Conservation (phyloP, 148 eudicot genomes). For the Bassia scoparia region DNA sequence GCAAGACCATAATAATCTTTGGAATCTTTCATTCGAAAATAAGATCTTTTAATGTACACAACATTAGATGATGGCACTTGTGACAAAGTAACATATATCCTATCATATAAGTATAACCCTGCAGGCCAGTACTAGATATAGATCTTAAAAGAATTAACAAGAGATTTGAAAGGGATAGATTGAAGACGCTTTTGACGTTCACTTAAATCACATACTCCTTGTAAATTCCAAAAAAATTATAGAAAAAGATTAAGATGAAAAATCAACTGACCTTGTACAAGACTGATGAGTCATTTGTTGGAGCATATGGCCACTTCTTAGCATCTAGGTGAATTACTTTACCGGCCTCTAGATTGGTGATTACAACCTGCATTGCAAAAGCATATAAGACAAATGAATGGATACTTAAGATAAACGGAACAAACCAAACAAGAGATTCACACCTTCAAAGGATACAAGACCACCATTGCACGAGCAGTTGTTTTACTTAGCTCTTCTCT, state of each 20-base stretch:
- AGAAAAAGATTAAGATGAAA: not conserved
- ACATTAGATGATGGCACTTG: constrained; percentile 85
- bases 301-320: constrained; percentile 97
- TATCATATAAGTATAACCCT: not conserved
- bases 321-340: constrained; percentile 74
- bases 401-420: constrained; percentile 1
- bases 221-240: not conserved
- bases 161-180: not conserved
- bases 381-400: constrained; percentile 15
- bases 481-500: constrained; percentile 90
- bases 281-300: constrained; percentile 58
- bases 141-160: not conserved
- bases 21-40: constrained; percentile 88
- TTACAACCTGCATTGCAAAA: constrained; percentile 55
- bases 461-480: constrained; percentile 80
- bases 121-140: not conserved
- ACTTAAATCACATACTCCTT: not conserved
- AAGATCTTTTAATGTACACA: constrained; percentile 88
- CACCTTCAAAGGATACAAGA: constrained; percentile 85
- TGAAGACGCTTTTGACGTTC: not conserved
- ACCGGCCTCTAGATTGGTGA: constrained; percentile 78
- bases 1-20: constrained; percentile 98
- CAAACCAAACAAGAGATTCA: constrained; percentile 12
- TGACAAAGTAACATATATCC: not conserved
- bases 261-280: constrained; percentile 56